Percentiles rank a stretch among this genome's conserved stretches.
Conservation (phyloP, 2,329 filamentous ascomycete genomes). For the Apiospora kogelbergensis region DNA sequence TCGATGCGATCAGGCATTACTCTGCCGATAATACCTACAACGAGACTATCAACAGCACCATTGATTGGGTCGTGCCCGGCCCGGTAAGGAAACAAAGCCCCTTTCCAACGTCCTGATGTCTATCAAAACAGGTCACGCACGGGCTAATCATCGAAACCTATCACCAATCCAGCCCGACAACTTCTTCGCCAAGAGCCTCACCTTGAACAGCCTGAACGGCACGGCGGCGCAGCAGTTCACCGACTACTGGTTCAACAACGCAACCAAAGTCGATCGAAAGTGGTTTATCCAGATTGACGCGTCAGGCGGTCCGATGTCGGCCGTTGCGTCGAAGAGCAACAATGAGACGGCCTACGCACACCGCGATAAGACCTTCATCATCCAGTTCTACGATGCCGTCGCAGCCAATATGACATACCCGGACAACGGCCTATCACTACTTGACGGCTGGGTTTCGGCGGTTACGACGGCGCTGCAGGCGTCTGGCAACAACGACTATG, state of each 20-base stretch:
- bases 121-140: no score
- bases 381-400: constrained; percentile 45
- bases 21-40: constrained; percentile 32
- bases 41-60: constrained; percentile 37
- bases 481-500: constrained; percentile 19
- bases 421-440: constrained; percentile 22
- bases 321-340: constrained; percentile 28
- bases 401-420: constrained; percentile 35
- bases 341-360: constrained; percentile 39
- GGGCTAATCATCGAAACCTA: constrained; percentile 15
- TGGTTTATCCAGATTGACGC: constrained; percentile 45
- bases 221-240: constrained; percentile 35
- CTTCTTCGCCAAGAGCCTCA: constrained; percentile 42
- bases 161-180: constrained; percentile 42
- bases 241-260: constrained; percentile 39
- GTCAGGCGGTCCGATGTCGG: constrained; percentile 40
- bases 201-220: constrained; percentile 37
- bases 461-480: constrained; percentile 20
- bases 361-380: constrained; percentile 47
- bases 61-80: constrained; percentile 25
- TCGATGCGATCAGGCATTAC: constrained; percentile 31
- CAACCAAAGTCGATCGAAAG: constrained; percentile 32
- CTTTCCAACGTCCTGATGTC: no score
- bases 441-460: constrained; percentile 27
- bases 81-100: constrained; percentile 26